Percentiles rank a stretch among this genome's conserved stretches.
These are phyloP conservation scores for Daedaleopsis sinensis DNA, from an alignment of 768 basidiomycete species.

Conservation along the genomic window DNA sequence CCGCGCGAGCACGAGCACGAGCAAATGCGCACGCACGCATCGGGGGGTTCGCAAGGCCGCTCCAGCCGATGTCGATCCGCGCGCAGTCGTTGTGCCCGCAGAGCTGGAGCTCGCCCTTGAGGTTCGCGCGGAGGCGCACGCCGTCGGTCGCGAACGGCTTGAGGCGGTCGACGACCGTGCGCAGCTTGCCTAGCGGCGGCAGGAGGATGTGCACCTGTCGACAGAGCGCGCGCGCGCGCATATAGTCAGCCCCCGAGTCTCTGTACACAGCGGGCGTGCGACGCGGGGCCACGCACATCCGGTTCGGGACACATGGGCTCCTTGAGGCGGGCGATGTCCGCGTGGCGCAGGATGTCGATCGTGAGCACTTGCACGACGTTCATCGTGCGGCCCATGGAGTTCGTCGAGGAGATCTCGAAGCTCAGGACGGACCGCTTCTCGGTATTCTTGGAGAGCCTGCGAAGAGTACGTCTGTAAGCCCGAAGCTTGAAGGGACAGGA, in stretches of 20 bases:
- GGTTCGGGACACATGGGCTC: conserved; percentile 89
- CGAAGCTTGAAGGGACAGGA: not conserved
- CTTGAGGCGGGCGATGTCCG: conserved; percentile 68
- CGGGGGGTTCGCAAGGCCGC: conserved; percentile 65
- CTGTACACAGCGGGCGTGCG: not conserved
- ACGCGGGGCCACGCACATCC: conserved; percentile 53
- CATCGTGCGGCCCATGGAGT: conserved; percentile 63
- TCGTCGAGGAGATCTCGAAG: conserved; percentile 72
- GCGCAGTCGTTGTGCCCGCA: conserved; percentile 72
- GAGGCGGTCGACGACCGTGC: conserved; percentile 79
- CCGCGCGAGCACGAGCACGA: too few species aligned
- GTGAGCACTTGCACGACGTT: conserved; percentile 79
- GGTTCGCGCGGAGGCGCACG: conserved; percentile 70
- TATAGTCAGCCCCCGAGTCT: not conserved
- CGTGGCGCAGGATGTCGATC: conserved; percentile 78
- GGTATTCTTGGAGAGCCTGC: conserved; percentile 76
- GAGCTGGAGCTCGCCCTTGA: conserved; percentile 54
- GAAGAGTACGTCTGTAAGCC: not conserved
- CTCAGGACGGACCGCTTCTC: conserved; percentile 75
- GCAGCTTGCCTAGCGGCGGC: conserved; percentile 72
- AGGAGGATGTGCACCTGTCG: conserved; percentile 76
- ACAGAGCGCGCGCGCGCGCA: not conserved
- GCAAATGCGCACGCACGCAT: conserved; percentile 39
- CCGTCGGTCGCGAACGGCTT: conserved; percentile 64
- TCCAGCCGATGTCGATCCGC: conserved; percentile 82